Base-by-base conservation (phyloP, 2,329 filamentous ascomycete genomes). In the Trichoderma harzianum region DNA sequence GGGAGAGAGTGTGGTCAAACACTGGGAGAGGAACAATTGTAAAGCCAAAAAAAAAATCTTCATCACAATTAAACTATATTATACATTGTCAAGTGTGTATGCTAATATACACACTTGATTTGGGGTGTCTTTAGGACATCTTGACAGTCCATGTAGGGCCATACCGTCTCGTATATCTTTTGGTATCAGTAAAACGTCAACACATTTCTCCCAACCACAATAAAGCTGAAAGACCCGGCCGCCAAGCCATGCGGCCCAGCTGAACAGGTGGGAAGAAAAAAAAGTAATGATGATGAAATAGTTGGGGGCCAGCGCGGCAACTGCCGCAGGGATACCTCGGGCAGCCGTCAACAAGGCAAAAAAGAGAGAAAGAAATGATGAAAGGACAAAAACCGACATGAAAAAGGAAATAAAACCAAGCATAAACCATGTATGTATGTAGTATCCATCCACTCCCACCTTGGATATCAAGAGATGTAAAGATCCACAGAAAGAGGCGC, bases 391-490 rank as follows among this genome's bases (percentile, higher is more conserved):
- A 69, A 47, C 62, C 58, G 53, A 39, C 61, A 34, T 57, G 12
- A 47, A 68, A 65, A 72, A 58, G 28, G 30, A 66, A 71, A 57
- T 72, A 70, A 62, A 53, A 39, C 8, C 30, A 70, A 63, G 47
- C 47, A 43, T 70, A 55, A 62, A 62, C 68, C 57, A 70, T 63
- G 51, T 62, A 70, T 43, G 43, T 70, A 63, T 70, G 58, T 39
- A 36, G 34, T 70, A 70, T 70, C 68, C 68, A 63, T 63, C 21
- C 68, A 30, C 60, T 70, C 68, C 68, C 68, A 70, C 68, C 58
- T 70, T 32, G 68, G 68, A 63, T 70, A 63, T 70, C 68, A 70
- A 70, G 67, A 39, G 34, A 70, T 43, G 47, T 36, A 63, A 55
- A 62, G 34, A 70, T 62, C 68, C 57, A 70, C 58, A 70, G 39